A percentile compares a stretch with the other conserved stretches of the same genome.
These are phyloP conservation scores for Pythium coloratum DNA, from an alignment of 352 stramenopile species.

Conservation along the genomic window DNA sequence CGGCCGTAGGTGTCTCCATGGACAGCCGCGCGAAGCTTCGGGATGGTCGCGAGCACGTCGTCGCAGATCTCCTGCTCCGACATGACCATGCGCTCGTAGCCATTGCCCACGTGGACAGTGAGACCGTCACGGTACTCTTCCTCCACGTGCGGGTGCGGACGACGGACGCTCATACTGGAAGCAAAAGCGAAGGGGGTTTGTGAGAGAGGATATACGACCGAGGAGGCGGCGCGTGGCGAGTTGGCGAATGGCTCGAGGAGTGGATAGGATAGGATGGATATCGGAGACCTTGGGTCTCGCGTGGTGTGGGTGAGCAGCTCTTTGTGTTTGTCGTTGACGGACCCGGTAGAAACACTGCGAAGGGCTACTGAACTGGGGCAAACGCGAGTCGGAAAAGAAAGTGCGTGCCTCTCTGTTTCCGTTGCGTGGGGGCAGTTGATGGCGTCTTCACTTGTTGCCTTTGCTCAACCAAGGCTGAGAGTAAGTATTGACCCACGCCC, in stretches of 20 bases:
- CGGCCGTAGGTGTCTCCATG: constrained; percentile 34
- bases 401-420: neutral
- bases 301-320: neutral
- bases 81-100: constrained; percentile 31
- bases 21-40: constrained; percentile 50
- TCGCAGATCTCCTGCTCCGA: constrained; percentile 57
- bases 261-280: neutral
- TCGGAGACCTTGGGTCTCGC: neutral
- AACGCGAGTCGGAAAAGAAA: neutral
- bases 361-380: neutral
- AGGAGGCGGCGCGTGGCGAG: neutral
- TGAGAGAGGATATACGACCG: neutral
- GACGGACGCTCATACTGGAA: neutral
- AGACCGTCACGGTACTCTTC: constrained; percentile 10
- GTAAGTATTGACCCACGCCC: neutral
- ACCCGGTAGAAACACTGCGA: neutral
- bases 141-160: constrained; percentile 2
- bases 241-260: neutral
- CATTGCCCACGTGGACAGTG: constrained; percentile 18
- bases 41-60: constrained; percentile 59
- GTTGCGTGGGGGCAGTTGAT: neutral
- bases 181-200: neutral
- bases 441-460: neutral
- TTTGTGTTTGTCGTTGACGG: neutral
- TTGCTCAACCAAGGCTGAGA: neutral